Base-by-base conservation (phyloP, 768 basidiomycete genomes). In the Amanita subjunquillea region DNA sequence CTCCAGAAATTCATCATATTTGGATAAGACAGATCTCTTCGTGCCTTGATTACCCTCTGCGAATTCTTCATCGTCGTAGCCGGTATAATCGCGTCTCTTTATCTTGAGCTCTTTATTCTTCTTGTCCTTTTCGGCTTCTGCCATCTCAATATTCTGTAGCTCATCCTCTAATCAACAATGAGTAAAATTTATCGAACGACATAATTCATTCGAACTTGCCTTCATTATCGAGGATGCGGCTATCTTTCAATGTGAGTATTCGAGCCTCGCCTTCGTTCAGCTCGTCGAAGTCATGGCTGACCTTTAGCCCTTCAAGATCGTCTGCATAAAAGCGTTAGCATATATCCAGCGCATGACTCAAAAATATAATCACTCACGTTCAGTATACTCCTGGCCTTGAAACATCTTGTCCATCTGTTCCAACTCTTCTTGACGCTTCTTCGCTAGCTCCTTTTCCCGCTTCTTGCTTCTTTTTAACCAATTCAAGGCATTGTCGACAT, bases 31-130 rank as follows among this genome's bases (percentile, higher is more conserved):
- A 27, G 88, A 78, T 25, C 83, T 79, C 63, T 90, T 93, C 75
- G 83, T 75, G n/a, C 88, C 90, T 48, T 78, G 82, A 43, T 73
- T 77, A 22, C 83, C 87, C 22, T 79, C 79, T 2, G 66, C 72
- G 58, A 98, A 97, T 62, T 98, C 96, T 4, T 95, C 93, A 60
- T 98, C 95, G 60, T 99, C 94, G 64, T 90, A 95, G 13, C 94
- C 94, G 0, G 91, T 93, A 63, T 97, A 98, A 62, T 89, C 87
- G 23, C 79, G 81, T 53, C 78, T 83, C 72, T 95, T 92, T 42
- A 86, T 91, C 69, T 96, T 95, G 46, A 88, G 69, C 41, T 93
- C 89, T 47, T 82, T 72, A 34, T 85, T 83, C 68, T 91, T 85
- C 62, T 88, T 80, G 13, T 77, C 79, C 20, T 79, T 80, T 58